Conservation (phyloP, 306 rosid species). For the Glycyrrhiza uralensis region DNA sequence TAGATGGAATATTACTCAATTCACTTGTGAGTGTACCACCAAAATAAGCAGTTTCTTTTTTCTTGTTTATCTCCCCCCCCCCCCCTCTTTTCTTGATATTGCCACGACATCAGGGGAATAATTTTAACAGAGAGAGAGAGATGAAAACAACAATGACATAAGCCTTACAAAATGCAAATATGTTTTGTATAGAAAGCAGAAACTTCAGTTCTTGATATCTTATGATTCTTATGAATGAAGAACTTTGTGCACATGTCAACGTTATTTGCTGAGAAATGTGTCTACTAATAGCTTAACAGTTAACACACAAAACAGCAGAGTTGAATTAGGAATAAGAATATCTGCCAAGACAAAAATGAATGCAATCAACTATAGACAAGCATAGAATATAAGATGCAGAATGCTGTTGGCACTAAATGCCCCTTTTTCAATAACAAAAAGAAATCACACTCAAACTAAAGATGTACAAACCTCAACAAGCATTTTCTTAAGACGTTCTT, state of each 20-base stretch:
- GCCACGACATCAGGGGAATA: not conserved
- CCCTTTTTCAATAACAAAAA: constrained; percentile 10
- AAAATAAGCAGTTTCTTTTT: not conserved
- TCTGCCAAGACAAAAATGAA: not conserved
- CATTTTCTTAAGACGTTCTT: constrained; percentile 71
- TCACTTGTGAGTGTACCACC: not conserved
- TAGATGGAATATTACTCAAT: not conserved
- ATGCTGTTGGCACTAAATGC: not conserved
- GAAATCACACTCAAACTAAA: constrained; percentile 21
- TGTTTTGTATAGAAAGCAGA: not conserved
- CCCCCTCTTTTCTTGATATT: not conserved
- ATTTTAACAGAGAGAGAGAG: not conserved
- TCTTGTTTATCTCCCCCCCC: not conserved
- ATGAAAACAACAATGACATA: not conserved
- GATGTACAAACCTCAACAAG: constrained; percentile 68
- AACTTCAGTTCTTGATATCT: constrained; percentile 7
- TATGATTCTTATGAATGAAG: constrained; percentile 2
- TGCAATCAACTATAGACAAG: constrained; percentile 19
- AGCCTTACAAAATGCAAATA: constrained; percentile 14
- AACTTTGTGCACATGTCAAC: not conserved
- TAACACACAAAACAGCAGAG: not conserved
- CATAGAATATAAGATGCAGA: constrained; percentile 8
- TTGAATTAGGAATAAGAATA: constrained; percentile 5
- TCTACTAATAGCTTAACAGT: not conserved
- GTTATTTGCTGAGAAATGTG: constrained; percentile 10